Evolutionary conservation across 1,284 basidiomycete genomes (phyloP).

Genomic region (Apiotrichum akiyoshidainum): DNA sequence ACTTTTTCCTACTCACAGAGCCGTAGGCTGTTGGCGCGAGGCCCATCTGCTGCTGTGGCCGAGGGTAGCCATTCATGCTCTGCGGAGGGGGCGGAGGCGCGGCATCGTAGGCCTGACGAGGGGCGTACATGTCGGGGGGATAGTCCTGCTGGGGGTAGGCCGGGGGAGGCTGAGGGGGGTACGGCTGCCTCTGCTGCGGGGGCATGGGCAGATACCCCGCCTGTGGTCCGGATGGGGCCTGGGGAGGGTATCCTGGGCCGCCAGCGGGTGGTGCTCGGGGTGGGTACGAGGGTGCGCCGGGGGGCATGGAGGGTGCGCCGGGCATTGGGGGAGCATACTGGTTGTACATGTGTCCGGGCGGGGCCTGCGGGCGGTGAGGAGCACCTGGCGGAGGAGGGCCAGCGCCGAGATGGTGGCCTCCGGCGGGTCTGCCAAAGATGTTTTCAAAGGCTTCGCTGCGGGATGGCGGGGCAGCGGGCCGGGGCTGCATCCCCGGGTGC

Average conservation of each 20-base stretch:
- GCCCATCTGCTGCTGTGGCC: not conserved
- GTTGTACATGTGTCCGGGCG: constrained; percentile 1
- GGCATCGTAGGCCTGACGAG: constrained; percentile 6
- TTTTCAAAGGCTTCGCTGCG: constrained; percentile 50
- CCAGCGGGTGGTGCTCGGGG: not conserved
- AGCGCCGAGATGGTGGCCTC: constrained; percentile 42
- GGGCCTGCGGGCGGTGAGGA: constrained; percentile 1
- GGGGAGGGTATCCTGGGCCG: not conserved
- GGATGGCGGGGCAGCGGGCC: constrained; percentile 13
- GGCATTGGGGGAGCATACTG: not conserved
- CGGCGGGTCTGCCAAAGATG: constrained; percentile 50
- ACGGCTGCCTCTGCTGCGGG: not conserved
- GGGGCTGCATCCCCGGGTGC: not conserved
- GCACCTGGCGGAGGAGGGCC: not conserved
- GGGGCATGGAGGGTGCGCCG: not conserved
- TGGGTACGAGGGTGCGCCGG: not conserved
- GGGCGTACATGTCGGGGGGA: constrained; percentile 2
- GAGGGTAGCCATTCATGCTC: not conserved
- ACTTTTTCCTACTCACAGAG: not conserved
- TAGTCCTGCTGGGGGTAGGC: constrained; percentile 6
- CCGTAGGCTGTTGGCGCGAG: not conserved
- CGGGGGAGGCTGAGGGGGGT: constrained; percentile 1
- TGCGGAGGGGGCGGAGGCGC: not conserved
- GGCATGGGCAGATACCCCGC: constrained; percentile 4
- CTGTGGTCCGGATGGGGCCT: constrained; percentile 4